Base-by-base conservation (phyloP, 305 asterid species). In the Salvia sclarea region DNA sequence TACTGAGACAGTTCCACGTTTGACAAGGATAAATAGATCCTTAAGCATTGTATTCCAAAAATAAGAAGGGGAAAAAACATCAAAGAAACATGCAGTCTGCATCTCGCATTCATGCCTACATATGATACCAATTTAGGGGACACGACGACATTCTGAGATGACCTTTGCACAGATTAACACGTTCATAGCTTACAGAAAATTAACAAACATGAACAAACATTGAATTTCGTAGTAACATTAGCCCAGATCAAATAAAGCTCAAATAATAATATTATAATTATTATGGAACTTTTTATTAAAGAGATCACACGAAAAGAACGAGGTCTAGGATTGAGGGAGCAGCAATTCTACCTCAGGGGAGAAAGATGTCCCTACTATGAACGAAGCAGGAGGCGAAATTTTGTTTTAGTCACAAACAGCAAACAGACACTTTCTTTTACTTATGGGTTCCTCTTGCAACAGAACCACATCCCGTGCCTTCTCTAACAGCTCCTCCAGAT, bases 371-470 rank as follows among this genome's bases (percentile, higher is more conserved):
- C 75, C 68, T 21, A 24, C 24, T 56, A 55, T 12, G 67, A 63
- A 54, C 22, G 47, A 47, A 45, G 37, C 47, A 16, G 74, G 18
- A 45, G 72, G 72, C 10, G 64, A 45, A 63, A 55, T 48, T 61
- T 33, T 11, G 64, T 33, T 75, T 79, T 80, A 91, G 80, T 86
- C 84, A 75, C 83, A 80, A 52, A 72, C 70, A 71, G 96, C 90
- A 75, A 80, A 83, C 43, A 94, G 35, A 76, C 81, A 79, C 83
- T 85, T 91, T 71, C 78, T 81, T 75, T 82, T 85, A 79, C 80
- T 85, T 13, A 35, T 81, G 18, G 92, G 88, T 50, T 94, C 99
- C 86, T 87, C 98, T 59, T 79, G 91, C 82, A 94, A 78, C 68
- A 64, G 60, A 54, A 80, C 98, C 37, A 91, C 85, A 69, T 89